Base-by-base conservation (phyloP, 164 flowering plant species). In the Vitis cinerea region DNA sequence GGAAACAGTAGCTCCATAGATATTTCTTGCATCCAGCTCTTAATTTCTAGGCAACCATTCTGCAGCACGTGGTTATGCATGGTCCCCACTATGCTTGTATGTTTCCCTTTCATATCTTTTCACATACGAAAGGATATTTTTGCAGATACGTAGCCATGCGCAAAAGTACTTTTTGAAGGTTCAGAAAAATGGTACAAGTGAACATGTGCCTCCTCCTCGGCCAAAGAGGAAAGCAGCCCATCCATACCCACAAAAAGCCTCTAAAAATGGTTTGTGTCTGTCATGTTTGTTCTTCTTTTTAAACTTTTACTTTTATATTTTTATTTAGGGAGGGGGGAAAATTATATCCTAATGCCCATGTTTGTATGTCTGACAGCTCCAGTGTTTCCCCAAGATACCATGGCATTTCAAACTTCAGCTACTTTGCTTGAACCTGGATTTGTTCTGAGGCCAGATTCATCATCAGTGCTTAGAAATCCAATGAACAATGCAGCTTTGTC, bases 211-310 rank as follows among this genome's bases (percentile, higher is more conserved):
- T 47, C 89, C 89, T 11, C 85, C 89, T 68, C 78, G 89, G 13
- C 89, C 89, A 65, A 85, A 85, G 81, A 82, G 85, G 72, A 85
- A 85, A 72, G 87, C 89, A 37, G 58, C 83, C 65, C 89, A 85
- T 73, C 89, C 88, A n/a, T 85, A 85, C 69, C 88, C 88, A 30
- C 88, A 85, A 15, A 85, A 85, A 64, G 86, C 88, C 30, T 73
- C 88, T 14, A 85, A 85, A 77, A 74, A 37, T 78, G 81, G 85
- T 85, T 17, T 23, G 79, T 17, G 44, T 3, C 7, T 37, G 44
- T 37, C 44, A 9, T 29, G 23, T 27, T 72, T 31, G 6, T 59
- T 3, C 17, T 15, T 50, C 55, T 23, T 11, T n/a, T 15, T 11
- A 49, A 19, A 11, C 2, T 62, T 1, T 30, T 23, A 3, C 6